Conservation (phyloP, 2,329 filamentous ascomycete genomes). For the Fusarium sterilihyphosum region DNA sequence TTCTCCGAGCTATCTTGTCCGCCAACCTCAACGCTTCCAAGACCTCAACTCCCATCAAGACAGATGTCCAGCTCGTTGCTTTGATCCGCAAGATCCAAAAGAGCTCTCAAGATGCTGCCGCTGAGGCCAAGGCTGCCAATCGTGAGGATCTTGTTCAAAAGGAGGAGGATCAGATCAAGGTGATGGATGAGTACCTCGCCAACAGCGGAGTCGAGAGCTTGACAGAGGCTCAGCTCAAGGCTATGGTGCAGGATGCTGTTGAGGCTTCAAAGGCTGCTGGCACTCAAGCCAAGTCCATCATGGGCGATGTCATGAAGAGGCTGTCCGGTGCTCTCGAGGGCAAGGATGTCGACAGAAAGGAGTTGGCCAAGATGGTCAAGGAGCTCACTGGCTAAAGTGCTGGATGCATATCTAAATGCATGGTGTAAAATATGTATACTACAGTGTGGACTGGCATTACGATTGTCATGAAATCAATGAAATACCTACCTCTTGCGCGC, state of each 20-base stretch:
- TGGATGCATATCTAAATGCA: background rate
- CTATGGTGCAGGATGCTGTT: slow-evolving; percentile 62
- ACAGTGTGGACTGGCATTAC: slow-evolving; percentile 9
- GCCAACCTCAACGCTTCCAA: slow-evolving; percentile 81
- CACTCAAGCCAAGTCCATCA: slow-evolving; percentile 54
- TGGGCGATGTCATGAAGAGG: slow-evolving; percentile 72
- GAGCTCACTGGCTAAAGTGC: slow-evolving; percentile 46
- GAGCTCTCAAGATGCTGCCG: slow-evolving; percentile 65
- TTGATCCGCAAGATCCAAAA: slow-evolving; percentile 73
- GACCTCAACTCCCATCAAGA: slow-evolving; percentile 73
- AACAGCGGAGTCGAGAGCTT: slow-evolving; percentile 68
- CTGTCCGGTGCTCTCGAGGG: slow-evolving; percentile 67
- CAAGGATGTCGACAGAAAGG: slow-evolving; percentile 70
- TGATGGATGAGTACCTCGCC: slow-evolving; percentile 73
- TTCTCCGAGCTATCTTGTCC: slow-evolving; percentile 74
- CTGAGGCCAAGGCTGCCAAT: slow-evolving; percentile 71
- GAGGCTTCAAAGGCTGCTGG: slow-evolving; percentile 60
- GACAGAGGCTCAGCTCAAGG: slow-evolving; percentile 66
- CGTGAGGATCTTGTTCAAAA: slow-evolving; percentile 76
- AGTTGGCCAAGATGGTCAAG: slow-evolving; percentile 70
- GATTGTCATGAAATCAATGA: slow-evolving; percentile 11
- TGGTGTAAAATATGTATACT: slow-evolving; percentile 43
- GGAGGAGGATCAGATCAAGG: slow-evolving; percentile 71
- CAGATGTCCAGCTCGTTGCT: slow-evolving; percentile 74
- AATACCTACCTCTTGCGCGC: slow-evolving; percentile 11